These are phyloP conservation scores for Eutypella sp. DNA, from an alignment of 2,329 filamentous ascomycete species.

Conservation along the genomic window DNA sequence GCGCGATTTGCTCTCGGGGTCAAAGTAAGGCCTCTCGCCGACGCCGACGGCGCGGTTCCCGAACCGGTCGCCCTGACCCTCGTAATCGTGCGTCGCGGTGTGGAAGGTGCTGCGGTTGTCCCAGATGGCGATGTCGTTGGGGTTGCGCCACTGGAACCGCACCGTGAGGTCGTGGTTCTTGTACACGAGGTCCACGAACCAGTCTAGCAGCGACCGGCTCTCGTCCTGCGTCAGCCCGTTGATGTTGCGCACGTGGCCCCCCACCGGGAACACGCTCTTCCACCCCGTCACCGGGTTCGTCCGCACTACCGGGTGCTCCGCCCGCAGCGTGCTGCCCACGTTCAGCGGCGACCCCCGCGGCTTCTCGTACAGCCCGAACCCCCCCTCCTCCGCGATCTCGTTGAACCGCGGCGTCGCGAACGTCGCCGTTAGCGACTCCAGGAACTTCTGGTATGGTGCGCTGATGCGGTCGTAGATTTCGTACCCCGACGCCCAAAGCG, in stretches of 20 bases:
- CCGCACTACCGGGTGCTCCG: constrained; percentile 50
- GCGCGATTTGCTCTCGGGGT: constrained; percentile 37
- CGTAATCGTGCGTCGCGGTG: constrained; percentile 47
- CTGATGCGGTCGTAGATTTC: constrained; percentile 53
- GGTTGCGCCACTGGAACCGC: constrained; percentile 44
- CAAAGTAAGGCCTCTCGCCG: constrained; percentile 43
- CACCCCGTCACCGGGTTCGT: constrained; percentile 58
- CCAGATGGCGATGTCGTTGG: constrained; percentile 58
- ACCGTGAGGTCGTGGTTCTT: constrained; percentile 56
- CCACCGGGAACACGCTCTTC: constrained; percentile 43
- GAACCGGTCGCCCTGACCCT: constrained; percentile 29
- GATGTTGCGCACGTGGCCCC: constrained; percentile 38
- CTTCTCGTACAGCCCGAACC: constrained; percentile 38
- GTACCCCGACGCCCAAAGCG: constrained; percentile 44
- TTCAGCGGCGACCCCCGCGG: constrained; percentile 53
- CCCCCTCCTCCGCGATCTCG: constrained; percentile 42
- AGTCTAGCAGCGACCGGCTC: constrained; percentile 45
- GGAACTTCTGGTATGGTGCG: constrained; percentile 38
- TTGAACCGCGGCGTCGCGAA: constrained; percentile 46
- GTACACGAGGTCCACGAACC: constrained; percentile 44
- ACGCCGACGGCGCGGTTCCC: constrained; percentile 43
- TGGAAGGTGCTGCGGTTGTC: constrained; percentile 54
- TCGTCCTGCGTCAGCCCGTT: constrained; percentile 51
- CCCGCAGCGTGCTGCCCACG: constrained; percentile 44
- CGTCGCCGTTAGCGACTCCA: constrained; percentile 45